Conservation (phyloP, 768 basidiomycete genomes). For the Lactarius akahatsu region DNA sequence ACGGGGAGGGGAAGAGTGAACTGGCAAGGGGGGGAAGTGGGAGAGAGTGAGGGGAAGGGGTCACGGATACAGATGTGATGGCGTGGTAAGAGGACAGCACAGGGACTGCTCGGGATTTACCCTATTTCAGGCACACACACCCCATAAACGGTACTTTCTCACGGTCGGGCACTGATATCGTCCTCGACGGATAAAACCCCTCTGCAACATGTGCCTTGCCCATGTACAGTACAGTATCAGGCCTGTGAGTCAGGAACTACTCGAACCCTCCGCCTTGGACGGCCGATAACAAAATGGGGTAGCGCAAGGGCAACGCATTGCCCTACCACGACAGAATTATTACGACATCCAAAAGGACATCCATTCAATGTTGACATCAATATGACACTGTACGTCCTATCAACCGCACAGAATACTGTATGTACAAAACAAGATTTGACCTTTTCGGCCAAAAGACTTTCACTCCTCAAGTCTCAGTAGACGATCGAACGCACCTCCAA, state of each 20-base stretch:
- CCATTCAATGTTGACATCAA: neutral
- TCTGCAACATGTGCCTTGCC: neutral
- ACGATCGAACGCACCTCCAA: neutral
- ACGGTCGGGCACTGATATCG: neutral
- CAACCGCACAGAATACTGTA: neutral
- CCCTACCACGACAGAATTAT: neutral
- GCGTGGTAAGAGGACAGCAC: conserved; percentile 3
- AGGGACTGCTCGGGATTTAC: neutral
- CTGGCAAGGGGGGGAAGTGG: neutral
- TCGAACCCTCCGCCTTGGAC: neutral
- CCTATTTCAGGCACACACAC: neutral
- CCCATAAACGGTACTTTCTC: neutral
- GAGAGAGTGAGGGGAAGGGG: neutral
- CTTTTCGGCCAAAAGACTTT: neutral
- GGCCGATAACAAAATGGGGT: neutral
- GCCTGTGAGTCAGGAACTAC: neutral
- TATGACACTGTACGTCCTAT: neutral
- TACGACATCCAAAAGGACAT: neutral
- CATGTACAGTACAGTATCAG: neutral
- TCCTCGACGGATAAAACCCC: neutral
- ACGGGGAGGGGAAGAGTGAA: neutral
- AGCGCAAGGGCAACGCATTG: neutral
- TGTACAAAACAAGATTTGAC: neutral
- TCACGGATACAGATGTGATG: neutral
- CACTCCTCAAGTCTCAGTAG: neutral